Conservation (phyloP, 768 basidiomycete species). For the Pulveroboletus sp. region DNA sequence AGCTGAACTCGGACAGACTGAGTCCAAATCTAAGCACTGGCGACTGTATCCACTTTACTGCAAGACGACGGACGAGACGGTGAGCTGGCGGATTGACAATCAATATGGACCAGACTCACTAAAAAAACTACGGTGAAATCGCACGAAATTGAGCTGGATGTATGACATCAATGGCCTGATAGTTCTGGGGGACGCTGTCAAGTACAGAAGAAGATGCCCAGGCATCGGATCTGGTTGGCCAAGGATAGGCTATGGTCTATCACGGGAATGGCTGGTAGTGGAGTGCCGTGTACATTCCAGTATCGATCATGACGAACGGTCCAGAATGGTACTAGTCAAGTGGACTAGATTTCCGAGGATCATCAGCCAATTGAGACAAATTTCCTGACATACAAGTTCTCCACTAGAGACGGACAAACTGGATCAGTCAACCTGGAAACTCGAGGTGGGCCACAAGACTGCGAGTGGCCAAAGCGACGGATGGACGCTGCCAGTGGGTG, state of each 20-base stretch:
- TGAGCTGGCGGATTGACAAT: conserved; percentile 1
- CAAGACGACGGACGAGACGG: conserved; percentile 1
- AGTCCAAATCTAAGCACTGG: conserved; percentile 63
- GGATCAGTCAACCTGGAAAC: conserved; percentile 14
- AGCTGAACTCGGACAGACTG: conserved; percentile 38
- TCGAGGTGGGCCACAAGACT: conserved; percentile 10
- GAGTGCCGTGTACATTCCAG: conserved; percentile 37
- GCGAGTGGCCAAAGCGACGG: too few relatives aligned
- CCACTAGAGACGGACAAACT: conserved; percentile 12
- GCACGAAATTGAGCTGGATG: conserved; percentile 51
- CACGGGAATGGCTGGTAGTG: not conserved
- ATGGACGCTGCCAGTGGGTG: not conserved
- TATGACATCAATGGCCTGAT: conserved; percentile 42
- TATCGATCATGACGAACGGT: conserved; percentile 40
- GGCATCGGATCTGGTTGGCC: conserved; percentile 44
- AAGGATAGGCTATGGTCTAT: conserved; percentile 4
- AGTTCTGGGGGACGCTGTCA: conserved; percentile 35
- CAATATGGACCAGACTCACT: conserved; percentile 1
- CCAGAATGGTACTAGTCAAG: conserved; percentile 36
- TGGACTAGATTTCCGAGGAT: conserved; percentile 34
- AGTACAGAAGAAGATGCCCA: conserved; percentile 50
- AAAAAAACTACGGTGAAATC: conserved; percentile 28
- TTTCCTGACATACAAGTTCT: conserved; percentile 28
- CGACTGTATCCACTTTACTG: too few relatives aligned
- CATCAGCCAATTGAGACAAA: conserved; percentile 23